Evolutionary conservation across 352 stramenopile genomes (phyloP).

Genomic region (Phytophthora sansomeana): DNA sequence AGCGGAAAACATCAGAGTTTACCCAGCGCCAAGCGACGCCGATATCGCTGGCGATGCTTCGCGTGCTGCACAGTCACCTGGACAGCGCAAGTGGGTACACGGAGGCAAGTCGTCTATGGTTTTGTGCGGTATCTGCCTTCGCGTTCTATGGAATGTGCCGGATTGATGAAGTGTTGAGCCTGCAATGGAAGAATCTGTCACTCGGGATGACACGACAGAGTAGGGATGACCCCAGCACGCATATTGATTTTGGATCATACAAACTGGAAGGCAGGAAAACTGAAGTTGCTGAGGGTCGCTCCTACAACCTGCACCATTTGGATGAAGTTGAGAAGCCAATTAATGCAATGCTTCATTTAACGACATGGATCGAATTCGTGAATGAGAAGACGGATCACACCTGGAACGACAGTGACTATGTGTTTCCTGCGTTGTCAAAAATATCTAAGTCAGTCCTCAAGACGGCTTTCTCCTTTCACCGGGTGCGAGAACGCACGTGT

Average conservation of each 20-base stretch:
- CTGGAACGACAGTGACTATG: slow-evolving; percentile 14
- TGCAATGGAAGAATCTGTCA: slow-evolving; percentile 14
- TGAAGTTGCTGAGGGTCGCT: slow-evolving; percentile 15
- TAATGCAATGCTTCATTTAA: neutral
- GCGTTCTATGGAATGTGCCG: slow-evolving; percentile 21
- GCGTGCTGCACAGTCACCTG: slow-evolving; percentile 2
- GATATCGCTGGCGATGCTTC: slow-evolving; percentile 15
- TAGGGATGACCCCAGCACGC: neutral
- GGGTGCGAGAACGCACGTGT: slow-evolving; percentile 15
- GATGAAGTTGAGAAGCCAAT: slow-evolving; percentile 1
- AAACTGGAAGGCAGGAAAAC: slow-evolving; percentile 18
- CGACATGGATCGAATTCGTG: neutral
- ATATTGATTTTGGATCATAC: slow-evolving; percentile 5
- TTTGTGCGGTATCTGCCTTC: slow-evolving; percentile 5
- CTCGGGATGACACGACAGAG: too few species aligned
- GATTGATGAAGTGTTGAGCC: slow-evolving; percentile 15
- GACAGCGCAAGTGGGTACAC: neutral
- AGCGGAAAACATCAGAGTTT: slow-evolving; percentile 8
- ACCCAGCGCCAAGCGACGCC: slow-evolving; percentile 13
- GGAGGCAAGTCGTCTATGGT: slow-evolving; percentile 7
- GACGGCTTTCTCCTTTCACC: neutral
- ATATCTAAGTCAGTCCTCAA: slow-evolving; percentile 11
- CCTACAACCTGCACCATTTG: slow-evolving; percentile 11
- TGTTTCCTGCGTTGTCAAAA: slow-evolving; percentile 18
- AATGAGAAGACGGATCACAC: slow-evolving; percentile 5